phyloP scores from a whole-genome alignment of 768 basidiomycete genomes.

The Russula olivacea region DNA sequence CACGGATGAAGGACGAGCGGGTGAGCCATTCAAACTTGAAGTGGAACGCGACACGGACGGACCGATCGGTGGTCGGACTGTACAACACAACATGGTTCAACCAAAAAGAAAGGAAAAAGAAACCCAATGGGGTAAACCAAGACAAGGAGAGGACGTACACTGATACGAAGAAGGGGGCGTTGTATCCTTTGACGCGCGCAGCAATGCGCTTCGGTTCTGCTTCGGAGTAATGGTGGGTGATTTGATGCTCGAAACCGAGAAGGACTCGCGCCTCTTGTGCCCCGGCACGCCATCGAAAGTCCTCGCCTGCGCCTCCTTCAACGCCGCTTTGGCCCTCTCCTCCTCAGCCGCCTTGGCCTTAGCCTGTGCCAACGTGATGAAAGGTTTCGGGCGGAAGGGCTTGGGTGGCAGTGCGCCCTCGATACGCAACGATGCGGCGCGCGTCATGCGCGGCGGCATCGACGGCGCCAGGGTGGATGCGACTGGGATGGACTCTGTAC shows the following conservation, averaged over 20 bases:
- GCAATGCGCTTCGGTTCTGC: conserved; percentile 39
- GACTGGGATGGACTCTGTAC: conserved; percentile 57
- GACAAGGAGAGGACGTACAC: conserved; percentile 13
- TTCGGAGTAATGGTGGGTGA: conserved; percentile 42
- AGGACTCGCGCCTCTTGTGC: conserved; percentile 72
- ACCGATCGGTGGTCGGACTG: conserved; percentile 19
- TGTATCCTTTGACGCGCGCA: conserved; percentile 39
- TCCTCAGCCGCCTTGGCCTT: conserved; percentile 31
- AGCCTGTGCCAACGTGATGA: conserved; percentile 11
- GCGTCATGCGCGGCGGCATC: conserved; percentile 70
- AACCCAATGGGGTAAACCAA: too few species aligned
- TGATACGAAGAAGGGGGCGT: conserved; percentile 33
- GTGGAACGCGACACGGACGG: conserved; percentile 15
- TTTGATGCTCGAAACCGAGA: conserved; percentile 54
- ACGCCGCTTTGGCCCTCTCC: conserved; percentile 30
- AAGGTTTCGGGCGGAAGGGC: conserved; percentile 19
- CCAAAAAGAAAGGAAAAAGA: too few species aligned
- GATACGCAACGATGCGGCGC: conserved; percentile 63
- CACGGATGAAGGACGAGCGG: conserved; percentile 10
- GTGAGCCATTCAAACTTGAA: conserved; percentile 1
- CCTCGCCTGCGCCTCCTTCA: conserved; percentile 30
- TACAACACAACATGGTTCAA: not conserved
- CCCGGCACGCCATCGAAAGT: conserved; percentile 80
- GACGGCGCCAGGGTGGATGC: conserved; percentile 68
- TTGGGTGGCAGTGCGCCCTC: conserved; percentile 45